Base-by-base conservation (phyloP, 352 stramenopile genomes). In the Phytopythium kandeliae region DNA sequence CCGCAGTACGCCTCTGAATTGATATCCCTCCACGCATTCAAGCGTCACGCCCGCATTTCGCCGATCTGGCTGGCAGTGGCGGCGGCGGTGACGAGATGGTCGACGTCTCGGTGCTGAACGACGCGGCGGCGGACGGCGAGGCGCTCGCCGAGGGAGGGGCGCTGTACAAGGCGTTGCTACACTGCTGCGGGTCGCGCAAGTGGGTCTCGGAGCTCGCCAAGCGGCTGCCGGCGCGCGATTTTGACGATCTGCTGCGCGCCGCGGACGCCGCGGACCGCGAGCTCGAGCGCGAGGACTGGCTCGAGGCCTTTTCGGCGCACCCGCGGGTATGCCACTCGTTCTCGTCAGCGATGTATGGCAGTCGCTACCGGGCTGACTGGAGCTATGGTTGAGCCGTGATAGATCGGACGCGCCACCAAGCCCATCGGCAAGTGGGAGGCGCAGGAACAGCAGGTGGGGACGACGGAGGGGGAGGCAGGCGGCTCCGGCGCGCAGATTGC, bases 391-490 rank as follows among this genome's bases (percentile, higher is more conserved):
- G 10, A 28, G 16, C 35, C 21, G 46, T 12, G 46, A 3, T 25
- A 53, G 78, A 90, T 90, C 63, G 76, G 78, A 19, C 71, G 76
- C 22, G 65, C 69, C 44, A 86, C 86, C 51, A 65, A 75, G 48
- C 65, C 74, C 16, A 87, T 90, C 42, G 77, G 74, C 53, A 54
- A 75, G 25, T 90, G 76, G 78, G 78, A 88, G 62, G 76, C 78
- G 12, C 78, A 90, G 45, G 78, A 90, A 42, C 78, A 90, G 65
- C 63, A 85, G 62, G 78, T 82, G n/a, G n/a, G n/a, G n/a, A n/a
- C n/a, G n/a, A n/a, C n/a, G n/a, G n/a, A n/a, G n/a, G n/a, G n/a
- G n/a, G n/a, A n/a, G n/a, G n/a, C n/a, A n/a, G n/a, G n/a, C n/a
- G n/a, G n/a, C n/a, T n/a, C n/a, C n/a, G n/a, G n/a, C n/a, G n/a